phyloP scores from a whole-genome alignment of 139 green algal species.

The Spirogloea muscicola region DNA sequence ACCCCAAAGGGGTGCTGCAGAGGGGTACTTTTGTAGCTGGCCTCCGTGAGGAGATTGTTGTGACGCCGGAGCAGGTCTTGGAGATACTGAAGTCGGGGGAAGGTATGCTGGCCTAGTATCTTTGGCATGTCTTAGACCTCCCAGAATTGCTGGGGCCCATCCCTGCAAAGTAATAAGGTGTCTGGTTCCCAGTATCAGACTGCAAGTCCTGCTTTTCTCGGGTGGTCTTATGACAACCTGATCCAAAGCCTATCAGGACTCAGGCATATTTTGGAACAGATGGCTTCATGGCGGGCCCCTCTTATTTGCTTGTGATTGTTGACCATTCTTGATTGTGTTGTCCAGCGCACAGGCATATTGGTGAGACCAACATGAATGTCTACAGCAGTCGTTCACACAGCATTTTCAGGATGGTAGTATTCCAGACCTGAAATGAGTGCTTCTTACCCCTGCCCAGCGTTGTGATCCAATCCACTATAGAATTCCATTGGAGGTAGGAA shows the following conservation, averaged over 20 bases:
- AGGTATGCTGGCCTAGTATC: constrained; percentile 21
- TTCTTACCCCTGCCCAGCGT: background rate
- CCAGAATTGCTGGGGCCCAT: too few species aligned
- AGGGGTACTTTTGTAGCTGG: constrained; percentile 84
- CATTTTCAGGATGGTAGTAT: constrained; percentile 91
- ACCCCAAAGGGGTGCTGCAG: constrained; percentile 45
- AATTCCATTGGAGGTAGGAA: background rate
- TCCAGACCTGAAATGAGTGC: background rate
- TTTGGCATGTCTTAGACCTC: too few species aligned
- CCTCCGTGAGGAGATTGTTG: constrained; percentile 90
- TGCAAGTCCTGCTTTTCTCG: too few species aligned
- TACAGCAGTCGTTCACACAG: constrained; percentile 80
- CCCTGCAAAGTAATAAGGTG: too few species aligned
- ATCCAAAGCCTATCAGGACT: too few species aligned
- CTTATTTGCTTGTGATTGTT: too few species aligned
- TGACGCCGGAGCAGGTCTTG: constrained; percentile 72
- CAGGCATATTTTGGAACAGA: too few species aligned
- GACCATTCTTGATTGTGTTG: background rate
- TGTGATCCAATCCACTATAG: background rate
- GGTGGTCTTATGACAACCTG: too few species aligned
- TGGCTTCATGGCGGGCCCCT: too few species aligned
- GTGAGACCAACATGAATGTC: constrained; percentile 96
- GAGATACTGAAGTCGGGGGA: constrained; percentile 71
- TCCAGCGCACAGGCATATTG: constrained; percentile 68
- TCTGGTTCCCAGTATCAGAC: too few species aligned